Conservation (phyloP, 352 stramenopile genomes). For the Pythium chondricola region DNA sequence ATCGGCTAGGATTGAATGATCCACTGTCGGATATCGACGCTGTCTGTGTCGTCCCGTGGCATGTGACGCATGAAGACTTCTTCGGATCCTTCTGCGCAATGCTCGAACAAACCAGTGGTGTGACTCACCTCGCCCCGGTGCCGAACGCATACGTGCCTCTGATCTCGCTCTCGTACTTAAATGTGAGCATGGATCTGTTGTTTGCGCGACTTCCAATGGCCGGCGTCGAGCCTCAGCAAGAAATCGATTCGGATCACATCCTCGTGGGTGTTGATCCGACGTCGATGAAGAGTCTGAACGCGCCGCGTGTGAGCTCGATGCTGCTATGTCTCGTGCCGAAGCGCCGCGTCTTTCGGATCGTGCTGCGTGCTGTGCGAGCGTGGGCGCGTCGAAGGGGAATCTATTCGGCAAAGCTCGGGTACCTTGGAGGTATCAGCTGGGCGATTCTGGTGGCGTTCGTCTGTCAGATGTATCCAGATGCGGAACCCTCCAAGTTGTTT, state of each 20-base stretch:
- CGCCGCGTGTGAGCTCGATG: slow-evolving; percentile 93
- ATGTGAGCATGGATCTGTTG: slow-evolving; percentile 89
- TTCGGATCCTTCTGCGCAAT: slow-evolving; percentile 70
- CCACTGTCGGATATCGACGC: slow-evolving; percentile 80
- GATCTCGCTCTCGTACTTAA: slow-evolving; percentile 87
- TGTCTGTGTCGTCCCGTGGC: slow-evolving; percentile 73
- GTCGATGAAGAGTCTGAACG: slow-evolving; percentile 94
- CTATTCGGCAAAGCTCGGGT: slow-evolving; percentile 96
- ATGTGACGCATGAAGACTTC: slow-evolving; percentile 84
- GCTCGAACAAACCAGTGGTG: slow-evolving; percentile 53
- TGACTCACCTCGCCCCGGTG: slow-evolving; percentile 76
- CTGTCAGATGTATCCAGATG: slow-evolving; percentile 85
- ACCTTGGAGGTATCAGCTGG: slow-evolving; percentile 97
- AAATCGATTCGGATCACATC: slow-evolving; percentile 85
- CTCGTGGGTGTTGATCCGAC: slow-evolving; percentile 89
- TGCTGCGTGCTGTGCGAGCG: slow-evolving; percentile 64
- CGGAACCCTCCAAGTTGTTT: slow-evolving; percentile 66
- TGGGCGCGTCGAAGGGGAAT: slow-evolving; percentile 88
- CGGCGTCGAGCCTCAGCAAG: slow-evolving; percentile 57
- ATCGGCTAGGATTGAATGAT: slow-evolving; percentile 77
- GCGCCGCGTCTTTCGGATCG: slow-evolving; percentile 85
- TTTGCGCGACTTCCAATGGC: slow-evolving; percentile 79
- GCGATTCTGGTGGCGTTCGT: slow-evolving; percentile 96
- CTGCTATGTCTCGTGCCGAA: slow-evolving; percentile 90
- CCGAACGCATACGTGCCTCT: slow-evolving; percentile 90